A percentile compares a stretch with the other conserved stretches of the same genome.
Conservation (phyloP, 805 yeast species). For the Spathaspora gorwiae region DNA sequence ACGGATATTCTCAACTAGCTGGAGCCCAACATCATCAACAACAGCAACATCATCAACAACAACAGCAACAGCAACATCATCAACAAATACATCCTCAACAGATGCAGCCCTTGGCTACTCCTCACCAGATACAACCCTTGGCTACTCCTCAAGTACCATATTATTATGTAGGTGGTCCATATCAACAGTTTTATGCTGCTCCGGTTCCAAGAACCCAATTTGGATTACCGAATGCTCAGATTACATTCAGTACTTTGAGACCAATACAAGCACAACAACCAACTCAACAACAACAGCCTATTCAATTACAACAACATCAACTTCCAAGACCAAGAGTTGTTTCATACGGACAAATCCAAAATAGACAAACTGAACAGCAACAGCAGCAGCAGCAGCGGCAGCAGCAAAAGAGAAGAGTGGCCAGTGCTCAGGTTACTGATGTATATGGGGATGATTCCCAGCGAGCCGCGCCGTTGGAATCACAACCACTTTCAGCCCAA, state of each 20-base stretch:
- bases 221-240: conserved; percentile 6
- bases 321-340: background rate
- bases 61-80: background rate
- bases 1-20: background rate
- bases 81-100: background rate
- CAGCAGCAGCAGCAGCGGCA: background rate
- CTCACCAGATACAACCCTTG: background rate
- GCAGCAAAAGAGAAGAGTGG: background rate
- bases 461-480: conserved; percentile 44
- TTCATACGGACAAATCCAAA: background rate
- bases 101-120: background rate
- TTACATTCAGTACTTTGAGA: conserved; percentile 5
- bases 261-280: background rate
- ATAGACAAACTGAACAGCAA: background rate
- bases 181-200: conserved; percentile 1
- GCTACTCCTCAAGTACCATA: background rate
- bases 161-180: background rate
- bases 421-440: conserved; percentile 33
- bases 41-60: background rate
- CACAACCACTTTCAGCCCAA: conserved; percentile 52
- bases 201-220: conserved; percentile 3
- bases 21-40: background rate
- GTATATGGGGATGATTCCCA: conserved; percentile 45
- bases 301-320: background rate
- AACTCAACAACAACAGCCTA: background rate